phyloP scores from a whole-genome alignment of 495 filamentous ascomycete genomes.

The Copromyces sp. region DNA sequence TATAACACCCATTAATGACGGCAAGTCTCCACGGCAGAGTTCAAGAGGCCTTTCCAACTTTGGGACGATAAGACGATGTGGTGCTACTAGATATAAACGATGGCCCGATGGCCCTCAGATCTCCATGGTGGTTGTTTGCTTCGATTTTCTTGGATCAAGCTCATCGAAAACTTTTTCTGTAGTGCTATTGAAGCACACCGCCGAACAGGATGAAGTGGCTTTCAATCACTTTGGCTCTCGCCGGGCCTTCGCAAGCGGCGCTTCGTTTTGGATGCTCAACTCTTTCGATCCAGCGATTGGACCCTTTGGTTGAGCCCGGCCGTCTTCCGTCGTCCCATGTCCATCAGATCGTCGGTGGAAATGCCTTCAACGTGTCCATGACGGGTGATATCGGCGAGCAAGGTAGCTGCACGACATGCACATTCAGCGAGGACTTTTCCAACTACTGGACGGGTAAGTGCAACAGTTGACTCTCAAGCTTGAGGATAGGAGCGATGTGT shows the following conservation, averaged over 20 bases:
- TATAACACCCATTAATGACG: background rate
- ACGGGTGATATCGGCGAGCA: constrained; percentile 32
- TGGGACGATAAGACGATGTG: background rate
- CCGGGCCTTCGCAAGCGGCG: constrained; percentile 30
- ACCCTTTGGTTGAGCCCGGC: constrained; percentile 35
- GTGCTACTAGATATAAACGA: background rate
- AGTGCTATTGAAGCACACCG: background rate
- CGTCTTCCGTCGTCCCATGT: constrained; percentile 32
- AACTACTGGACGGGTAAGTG: constrained; percentile 36
- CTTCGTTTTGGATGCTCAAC: constrained; percentile 39
- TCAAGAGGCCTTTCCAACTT: background rate
- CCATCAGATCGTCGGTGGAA: constrained; percentile 40
- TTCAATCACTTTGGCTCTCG: constrained; percentile 26
- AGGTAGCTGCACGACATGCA: constrained; percentile 21
- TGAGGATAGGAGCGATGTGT: background rate
- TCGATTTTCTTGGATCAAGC: background rate
- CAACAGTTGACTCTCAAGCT: background rate
- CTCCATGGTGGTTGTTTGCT: background rate
- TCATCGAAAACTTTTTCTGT: background rate
- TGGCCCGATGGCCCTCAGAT: background rate
- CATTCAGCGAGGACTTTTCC: constrained; percentile 16
- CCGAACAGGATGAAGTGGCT: constrained; percentile 33
- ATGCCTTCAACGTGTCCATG: constrained; percentile 41
- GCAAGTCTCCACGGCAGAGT: background rate
- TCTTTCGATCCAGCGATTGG: constrained; percentile 35